Evolutionary conservation across 2,329 filamentous ascomycete genomes (phyloP).

Genomic region (Eutypella sp.): DNA sequence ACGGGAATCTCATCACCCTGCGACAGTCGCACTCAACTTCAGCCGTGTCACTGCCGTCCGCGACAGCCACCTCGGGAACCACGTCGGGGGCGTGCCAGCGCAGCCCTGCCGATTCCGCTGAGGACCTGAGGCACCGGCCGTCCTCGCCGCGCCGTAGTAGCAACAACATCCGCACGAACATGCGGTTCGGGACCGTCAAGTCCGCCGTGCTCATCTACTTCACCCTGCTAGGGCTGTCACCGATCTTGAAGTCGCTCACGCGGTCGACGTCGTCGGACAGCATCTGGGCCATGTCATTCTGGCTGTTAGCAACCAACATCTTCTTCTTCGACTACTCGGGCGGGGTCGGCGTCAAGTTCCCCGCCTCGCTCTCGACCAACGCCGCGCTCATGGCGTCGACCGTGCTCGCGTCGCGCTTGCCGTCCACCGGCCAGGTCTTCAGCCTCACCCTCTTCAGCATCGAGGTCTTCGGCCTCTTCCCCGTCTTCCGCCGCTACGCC

Average conservation of each 20-base stretch:
- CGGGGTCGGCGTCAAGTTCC: constrained; percentile 58
- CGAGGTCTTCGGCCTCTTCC: constrained; percentile 93
- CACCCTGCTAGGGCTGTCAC: constrained; percentile 83
- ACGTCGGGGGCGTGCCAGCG: constrained; percentile 24
- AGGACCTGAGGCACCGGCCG: constrained; percentile 29
- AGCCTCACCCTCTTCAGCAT: constrained; percentile 93
- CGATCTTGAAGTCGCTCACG: constrained; percentile 95
- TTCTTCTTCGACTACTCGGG: constrained; percentile 97
- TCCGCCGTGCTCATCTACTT: constrained; percentile 91
- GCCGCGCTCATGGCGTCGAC: constrained; percentile 95
- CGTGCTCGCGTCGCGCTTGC: constrained; percentile 83
- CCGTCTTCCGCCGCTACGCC: constrained; percentile 90
- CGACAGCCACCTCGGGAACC: constrained; percentile 26
- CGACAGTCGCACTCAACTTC: constrained; percentile 50
- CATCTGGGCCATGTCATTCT: constrained; percentile 95
- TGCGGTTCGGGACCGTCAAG: constrained; percentile 75
- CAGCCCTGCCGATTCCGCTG: constrained; percentile 25
- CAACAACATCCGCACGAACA: constrained; percentile 42
- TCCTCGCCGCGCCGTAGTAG: constrained; percentile 30
- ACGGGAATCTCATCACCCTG: constrained; percentile 27
- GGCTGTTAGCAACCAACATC: constrained; percentile 90
- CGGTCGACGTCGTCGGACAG: constrained; percentile 86
- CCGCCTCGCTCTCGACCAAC: constrained; percentile 80
- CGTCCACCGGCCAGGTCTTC: constrained; percentile 90
- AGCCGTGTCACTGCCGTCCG: constrained; percentile 49